Conservation (phyloP, 768 basidiomycete species). For the Termitomyces sp. region DNA sequence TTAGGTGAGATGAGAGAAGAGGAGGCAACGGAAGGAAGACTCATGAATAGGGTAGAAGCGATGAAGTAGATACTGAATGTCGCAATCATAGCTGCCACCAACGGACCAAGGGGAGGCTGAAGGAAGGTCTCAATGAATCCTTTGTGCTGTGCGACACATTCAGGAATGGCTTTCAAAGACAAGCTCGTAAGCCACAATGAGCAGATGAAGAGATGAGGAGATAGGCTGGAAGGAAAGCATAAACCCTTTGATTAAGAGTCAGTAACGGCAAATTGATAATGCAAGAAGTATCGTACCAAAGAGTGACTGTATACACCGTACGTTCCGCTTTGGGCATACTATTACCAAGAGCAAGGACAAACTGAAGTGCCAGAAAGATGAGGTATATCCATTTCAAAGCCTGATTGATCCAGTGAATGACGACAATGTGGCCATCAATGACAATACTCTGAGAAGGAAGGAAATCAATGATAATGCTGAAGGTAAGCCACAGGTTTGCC, state of each 20-base stretch:
- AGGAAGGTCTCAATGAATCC: slow-evolving; percentile 61
- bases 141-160: slow-evolving; percentile 39
- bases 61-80: slow-evolving; percentile 87
- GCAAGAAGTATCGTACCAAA: slow-evolving; percentile 47
- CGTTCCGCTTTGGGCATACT: slow-evolving; percentile 82
- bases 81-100: slow-evolving; percentile 83
- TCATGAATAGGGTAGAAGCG: slow-evolving; percentile 79
- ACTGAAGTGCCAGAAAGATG: slow-evolving; percentile 66
- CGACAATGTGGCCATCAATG: slow-evolving; percentile 65
- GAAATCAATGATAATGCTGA: slow-evolving; percentile 90
- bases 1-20: neutral
- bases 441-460: slow-evolving; percentile 51
- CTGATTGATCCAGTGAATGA: slow-evolving; percentile 86
- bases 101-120: slow-evolving; percentile 70
- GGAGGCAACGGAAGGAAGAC: slow-evolving; percentile 22
- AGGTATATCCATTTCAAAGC: slow-evolving; percentile 88
- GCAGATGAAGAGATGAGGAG: slow-evolving; percentile 82
- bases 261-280: neutral
- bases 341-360: slow-evolving; percentile 61
- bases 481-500: slow-evolving; percentile 92
- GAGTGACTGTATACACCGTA: slow-evolving; percentile 63
- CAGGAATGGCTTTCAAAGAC: slow-evolving; percentile 65
- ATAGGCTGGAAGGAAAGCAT: slow-evolving; percentile 80
- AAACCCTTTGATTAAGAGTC: slow-evolving; percentile 49
- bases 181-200: slow-evolving; percentile 79